phyloP scores from a whole-genome alignment of 2,329 filamentous ascomycete genomes.

The Aspergillus neoniger region DNA sequence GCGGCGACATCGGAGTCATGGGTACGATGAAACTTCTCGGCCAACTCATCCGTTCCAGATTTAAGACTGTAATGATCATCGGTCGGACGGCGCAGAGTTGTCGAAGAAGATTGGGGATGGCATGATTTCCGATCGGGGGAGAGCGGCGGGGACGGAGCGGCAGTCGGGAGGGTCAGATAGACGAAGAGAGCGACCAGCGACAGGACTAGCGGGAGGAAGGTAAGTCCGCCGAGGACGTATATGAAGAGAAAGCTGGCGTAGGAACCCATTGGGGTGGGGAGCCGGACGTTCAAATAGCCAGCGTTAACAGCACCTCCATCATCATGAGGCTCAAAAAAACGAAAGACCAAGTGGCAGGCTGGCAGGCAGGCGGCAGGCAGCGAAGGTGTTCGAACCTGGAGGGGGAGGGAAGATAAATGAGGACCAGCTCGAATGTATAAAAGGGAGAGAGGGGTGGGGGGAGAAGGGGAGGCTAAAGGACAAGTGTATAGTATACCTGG shows the following conservation, averaged over 20 bases:
- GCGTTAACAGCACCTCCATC: conserved; percentile 37
- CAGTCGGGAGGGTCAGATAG: conserved; percentile 60
- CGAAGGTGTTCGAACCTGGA: background rate
- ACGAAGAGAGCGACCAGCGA: conserved; percentile 63
- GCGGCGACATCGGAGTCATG: conserved; percentile 77
- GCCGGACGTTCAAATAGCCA: conserved; percentile 32
- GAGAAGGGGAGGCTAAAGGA: background rate
- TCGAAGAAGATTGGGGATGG: conserved; percentile 33
- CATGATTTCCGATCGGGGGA: conserved; percentile 28
- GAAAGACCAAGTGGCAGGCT: conserved; percentile 12
- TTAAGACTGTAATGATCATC: conserved; percentile 69
- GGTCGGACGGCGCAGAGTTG: conserved; percentile 52
- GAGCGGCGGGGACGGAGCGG: conserved; percentile 45
- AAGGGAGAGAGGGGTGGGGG: background rate
- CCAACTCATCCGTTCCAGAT: conserved; percentile 59
- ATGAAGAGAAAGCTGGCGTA: conserved; percentile 64
- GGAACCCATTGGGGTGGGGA: conserved; percentile 42
- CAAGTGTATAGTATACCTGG: conserved; percentile 2
- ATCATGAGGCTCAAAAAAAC: conserved; percentile 17
- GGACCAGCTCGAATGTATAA: conserved; percentile 8
- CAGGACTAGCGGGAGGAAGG: conserved; percentile 76
- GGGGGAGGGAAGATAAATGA: background rate
- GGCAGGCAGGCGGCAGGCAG: background rate
- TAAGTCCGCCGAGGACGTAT: conserved; percentile 84
- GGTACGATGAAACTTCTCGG: conserved; percentile 62